Evolutionary conservation across 176 grass and related monocot species (phyloP).

Genomic region (Oryza punctata): DNA sequence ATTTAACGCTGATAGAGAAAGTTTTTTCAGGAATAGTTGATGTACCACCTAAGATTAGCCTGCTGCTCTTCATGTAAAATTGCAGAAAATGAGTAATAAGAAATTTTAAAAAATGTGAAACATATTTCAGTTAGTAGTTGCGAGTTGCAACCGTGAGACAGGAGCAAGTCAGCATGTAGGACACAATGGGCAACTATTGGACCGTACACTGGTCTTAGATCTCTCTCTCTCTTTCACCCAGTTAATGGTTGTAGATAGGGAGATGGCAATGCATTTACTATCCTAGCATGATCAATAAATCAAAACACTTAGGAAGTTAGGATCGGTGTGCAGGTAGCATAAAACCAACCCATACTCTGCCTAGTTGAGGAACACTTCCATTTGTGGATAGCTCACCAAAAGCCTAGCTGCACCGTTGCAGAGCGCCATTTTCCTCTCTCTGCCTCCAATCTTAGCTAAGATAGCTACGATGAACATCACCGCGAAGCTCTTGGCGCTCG

Average conservation of each 20-base stretch:
- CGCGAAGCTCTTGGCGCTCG: neutral
- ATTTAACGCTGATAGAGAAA: neutral
- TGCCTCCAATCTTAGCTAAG: neutral
- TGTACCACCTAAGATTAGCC: neutral
- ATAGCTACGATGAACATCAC: neutral
- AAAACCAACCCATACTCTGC: neutral
- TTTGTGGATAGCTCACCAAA: neutral
- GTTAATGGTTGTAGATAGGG: neutral
- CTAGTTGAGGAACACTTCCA: neutral
- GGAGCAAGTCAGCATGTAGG: neutral
- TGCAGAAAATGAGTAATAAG: neutral
- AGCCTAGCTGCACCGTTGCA: neutral
- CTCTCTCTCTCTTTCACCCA: neutral
- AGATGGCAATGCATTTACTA: neutral
- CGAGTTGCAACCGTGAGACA: neutral
- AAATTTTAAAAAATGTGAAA: neutral
- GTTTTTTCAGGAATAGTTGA: neutral
- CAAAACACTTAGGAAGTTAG: neutral
- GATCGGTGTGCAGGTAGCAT: neutral
- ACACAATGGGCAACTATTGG: neutral
- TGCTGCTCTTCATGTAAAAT: neutral
- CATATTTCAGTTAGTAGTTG: neutral
- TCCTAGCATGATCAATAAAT: neutral
- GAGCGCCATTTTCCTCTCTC: neutral
- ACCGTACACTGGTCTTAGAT: neutral